These are phyloP conservation scores for Skeletonema grethae DNA, from an alignment of 108 stramenopile species.

Conservation along the genomic window DNA sequence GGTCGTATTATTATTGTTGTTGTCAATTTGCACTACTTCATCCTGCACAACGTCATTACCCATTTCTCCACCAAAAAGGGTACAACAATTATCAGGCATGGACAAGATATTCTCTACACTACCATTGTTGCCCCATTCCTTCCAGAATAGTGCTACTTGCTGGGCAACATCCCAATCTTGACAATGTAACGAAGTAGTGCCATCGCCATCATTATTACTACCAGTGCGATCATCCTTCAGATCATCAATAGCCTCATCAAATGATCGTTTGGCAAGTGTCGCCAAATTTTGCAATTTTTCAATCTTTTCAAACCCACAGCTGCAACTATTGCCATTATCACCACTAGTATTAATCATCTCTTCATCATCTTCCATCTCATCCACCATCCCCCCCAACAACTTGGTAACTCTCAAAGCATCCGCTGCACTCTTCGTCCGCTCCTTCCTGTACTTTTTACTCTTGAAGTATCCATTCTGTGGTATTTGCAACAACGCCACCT, in stretches of 20 bases:
- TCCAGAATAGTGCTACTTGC: neutral
- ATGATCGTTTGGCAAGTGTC: conserved; percentile 6
- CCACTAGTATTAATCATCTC: neutral
- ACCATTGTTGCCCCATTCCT: neutral
- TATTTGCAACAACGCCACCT: conserved; percentile 65
- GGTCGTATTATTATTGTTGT: neutral
- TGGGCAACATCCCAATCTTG: conserved; percentile 1
- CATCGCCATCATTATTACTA: conserved; percentile 8
- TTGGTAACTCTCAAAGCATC: conserved; percentile 57
- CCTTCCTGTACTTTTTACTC: conserved; percentile 20
- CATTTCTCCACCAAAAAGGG: neutral
- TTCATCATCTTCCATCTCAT: conserved; percentile 12
- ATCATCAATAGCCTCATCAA: neutral
- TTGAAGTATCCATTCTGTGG: conserved; percentile 68
- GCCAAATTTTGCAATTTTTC: conserved; percentile 19
- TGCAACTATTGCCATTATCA: neutral
- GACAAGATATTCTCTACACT: neutral
- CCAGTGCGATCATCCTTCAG: neutral
- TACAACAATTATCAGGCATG: neutral
- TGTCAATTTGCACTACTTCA: neutral
- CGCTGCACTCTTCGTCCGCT: conserved; percentile 28
- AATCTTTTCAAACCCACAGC: neutral
- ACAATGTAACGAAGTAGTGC: neutral
- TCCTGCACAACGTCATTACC: neutral
- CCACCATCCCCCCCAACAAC: conserved; percentile 46